These are phyloP conservation scores for Wickerhamiella domercqiae DNA, from an alignment of 805 yeast genomes.

Conservation along the genomic window DNA sequence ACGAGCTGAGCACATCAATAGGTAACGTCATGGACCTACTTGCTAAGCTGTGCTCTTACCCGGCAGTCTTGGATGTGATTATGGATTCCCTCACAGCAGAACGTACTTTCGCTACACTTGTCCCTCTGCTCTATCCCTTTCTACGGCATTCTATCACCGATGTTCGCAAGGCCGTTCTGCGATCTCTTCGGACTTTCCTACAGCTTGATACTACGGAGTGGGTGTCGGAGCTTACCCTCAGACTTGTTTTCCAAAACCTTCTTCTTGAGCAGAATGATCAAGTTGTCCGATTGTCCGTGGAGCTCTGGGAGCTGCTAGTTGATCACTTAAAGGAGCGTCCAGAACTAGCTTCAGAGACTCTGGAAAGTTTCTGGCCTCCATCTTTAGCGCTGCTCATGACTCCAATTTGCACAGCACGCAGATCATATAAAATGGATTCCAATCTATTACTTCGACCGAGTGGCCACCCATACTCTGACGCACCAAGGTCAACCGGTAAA, in stretches of 20 bases:
- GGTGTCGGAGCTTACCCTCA: slow-evolving; percentile 58
- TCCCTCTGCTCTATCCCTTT: slow-evolving; percentile 88
- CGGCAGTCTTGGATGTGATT: slow-evolving; percentile 58
- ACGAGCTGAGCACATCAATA: slow-evolving; percentile 85
- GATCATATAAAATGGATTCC: slow-evolving; percentile 70
- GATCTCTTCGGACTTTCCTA: slow-evolving; percentile 65
- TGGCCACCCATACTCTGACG: slow-evolving; percentile 31
- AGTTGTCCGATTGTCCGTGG: slow-evolving; percentile 46
- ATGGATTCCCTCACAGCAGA: slow-evolving; percentile 40
- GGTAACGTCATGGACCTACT: slow-evolving; percentile 92
- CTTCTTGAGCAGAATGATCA: slow-evolving; percentile 75
- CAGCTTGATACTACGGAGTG: slow-evolving; percentile 36
- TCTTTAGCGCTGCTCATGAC: slow-evolving; percentile 54
- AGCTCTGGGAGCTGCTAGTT: slow-evolving; percentile 45
- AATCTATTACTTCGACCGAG: slow-evolving; percentile 67
- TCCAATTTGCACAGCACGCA: slow-evolving; percentile 87
- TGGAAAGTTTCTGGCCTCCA: slow-evolving; percentile 32
- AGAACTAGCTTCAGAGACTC: background rate
- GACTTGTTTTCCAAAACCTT: slow-evolving; percentile 74
- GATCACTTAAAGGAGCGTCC: background rate
- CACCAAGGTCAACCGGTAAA: slow-evolving; percentile 13
- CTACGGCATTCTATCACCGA: slow-evolving; percentile 84
- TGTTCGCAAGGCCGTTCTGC: slow-evolving; percentile 76
- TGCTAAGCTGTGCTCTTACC: slow-evolving; percentile 72
- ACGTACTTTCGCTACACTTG: slow-evolving; percentile 52